These are phyloP conservation scores for Flaveria trinervia DNA, from an alignment of 129 eudicot genomes.

Conservation along the genomic window DNA sequence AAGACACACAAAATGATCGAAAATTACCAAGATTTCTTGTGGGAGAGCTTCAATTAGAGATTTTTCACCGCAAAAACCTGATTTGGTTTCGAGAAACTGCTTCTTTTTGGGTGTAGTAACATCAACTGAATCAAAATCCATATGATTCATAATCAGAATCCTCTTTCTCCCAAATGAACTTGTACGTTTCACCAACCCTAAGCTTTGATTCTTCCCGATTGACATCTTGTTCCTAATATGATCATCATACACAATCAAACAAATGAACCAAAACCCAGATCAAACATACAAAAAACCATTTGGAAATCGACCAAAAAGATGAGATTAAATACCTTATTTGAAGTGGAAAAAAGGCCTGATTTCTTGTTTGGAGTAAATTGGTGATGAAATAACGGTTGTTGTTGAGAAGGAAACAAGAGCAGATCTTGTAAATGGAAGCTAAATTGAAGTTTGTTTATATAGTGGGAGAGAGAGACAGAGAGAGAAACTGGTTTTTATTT, in stretches of 20 bases:
- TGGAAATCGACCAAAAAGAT: constrained; percentile 4
- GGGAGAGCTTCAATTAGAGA: constrained; percentile 59
- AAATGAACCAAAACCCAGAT: constrained; percentile 21
- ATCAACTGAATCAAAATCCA: constrained; percentile 30
- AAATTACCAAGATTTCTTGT: constrained; percentile 55
- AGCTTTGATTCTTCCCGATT: constrained; percentile 27
- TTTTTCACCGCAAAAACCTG: constrained; percentile 23
- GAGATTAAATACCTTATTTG: constrained; percentile 28
- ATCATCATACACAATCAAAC: constrained; percentile 9
- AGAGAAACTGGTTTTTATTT: constrained; percentile 15
- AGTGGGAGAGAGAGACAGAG: constrained; percentile 23
- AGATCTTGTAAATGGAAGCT: constrained; percentile 35
- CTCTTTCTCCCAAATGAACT: constrained; percentile 40
- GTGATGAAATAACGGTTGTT: constrained; percentile 33
- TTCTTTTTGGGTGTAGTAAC: constrained; percentile 29
- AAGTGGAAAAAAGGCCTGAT: constrained; percentile 24
- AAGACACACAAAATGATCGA: too few species aligned
- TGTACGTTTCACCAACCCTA: constrained; percentile 31
- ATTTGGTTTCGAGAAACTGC: constrained; percentile 27
- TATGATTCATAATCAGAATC: constrained; percentile 33
- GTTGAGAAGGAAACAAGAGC: constrained; percentile 39
- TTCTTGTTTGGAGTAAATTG: constrained; percentile 16
- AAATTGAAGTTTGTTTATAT: constrained; percentile 20
- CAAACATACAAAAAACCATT: background rate
- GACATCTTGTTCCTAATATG: constrained; percentile 31